phyloP scores from a whole-genome alignment of 768 basidiomycete species.

The Cytidiella melzeri region DNA sequence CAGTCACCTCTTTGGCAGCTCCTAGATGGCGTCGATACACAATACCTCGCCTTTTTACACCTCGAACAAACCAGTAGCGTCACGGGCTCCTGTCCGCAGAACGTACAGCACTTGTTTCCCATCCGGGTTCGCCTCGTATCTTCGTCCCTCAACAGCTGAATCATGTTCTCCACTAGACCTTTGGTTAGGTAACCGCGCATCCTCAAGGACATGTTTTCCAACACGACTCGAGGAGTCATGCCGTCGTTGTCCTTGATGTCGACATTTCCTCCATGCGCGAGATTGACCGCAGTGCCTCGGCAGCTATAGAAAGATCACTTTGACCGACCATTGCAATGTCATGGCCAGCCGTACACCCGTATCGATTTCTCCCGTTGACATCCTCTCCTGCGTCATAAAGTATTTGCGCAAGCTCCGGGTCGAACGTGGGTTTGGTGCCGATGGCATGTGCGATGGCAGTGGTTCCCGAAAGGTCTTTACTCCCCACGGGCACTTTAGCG shows the following conservation, averaged over 20 bases:
- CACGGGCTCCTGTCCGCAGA: slow-evolving; percentile 28
- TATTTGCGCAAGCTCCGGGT: slow-evolving; percentile 36
- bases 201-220: slow-evolving; percentile 7
- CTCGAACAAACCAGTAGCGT: slow-evolving; percentile 27
- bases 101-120: slow-evolving; percentile 26
- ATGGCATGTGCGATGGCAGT: slow-evolving; percentile 35
- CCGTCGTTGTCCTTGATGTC: slow-evolving; percentile 33
- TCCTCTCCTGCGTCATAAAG: slow-evolving; percentile 37
- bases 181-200: background rate
- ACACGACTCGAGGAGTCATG: slow-evolving; percentile 22
- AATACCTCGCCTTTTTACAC: slow-evolving; percentile 33
- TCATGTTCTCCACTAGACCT: slow-evolving; percentile 6
- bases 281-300: slow-evolving; percentile 30
- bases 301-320: too few relatives aligned
- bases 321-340: slow-evolving; percentile 31
- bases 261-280: slow-evolving; percentile 36
- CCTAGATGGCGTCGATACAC: slow-evolving; percentile 20
- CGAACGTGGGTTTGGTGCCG: slow-evolving; percentile 36
- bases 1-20: slow-evolving; percentile 36
- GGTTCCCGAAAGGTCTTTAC: slow-evolving; percentile 35
- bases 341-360: slow-evolving; percentile 34
- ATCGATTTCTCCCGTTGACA: slow-evolving; percentile 35
- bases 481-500: slow-evolving; percentile 33
- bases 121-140: slow-evolving; percentile 26
- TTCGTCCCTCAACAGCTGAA: slow-evolving; percentile 23